Conservation (phyloP, 108 stramenopile species). For the Nannochloropsis oceanica region DNA sequence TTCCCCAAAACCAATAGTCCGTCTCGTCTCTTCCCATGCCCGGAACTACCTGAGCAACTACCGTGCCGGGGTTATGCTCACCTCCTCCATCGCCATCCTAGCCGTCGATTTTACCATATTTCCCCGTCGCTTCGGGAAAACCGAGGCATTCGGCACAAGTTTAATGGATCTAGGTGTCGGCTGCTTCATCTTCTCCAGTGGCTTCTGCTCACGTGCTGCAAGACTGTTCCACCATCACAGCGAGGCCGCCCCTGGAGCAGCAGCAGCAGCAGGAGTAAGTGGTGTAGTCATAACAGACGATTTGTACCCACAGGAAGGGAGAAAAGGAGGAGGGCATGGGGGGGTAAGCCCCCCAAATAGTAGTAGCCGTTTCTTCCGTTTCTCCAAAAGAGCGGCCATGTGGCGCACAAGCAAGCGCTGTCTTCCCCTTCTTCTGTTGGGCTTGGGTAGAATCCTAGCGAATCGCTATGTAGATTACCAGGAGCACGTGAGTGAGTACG, state of each 20-base stretch:
- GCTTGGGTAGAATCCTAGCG: neutral
- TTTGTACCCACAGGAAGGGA: neutral
- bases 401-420: neutral
- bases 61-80: neutral
- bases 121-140: conserved; percentile 81
- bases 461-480: conserved; percentile 8
- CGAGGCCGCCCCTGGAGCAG: neutral
- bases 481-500: conserved; percentile 87
- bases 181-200: conserved; percentile 58
- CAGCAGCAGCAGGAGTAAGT: neutral
- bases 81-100: conserved; percentile 46
- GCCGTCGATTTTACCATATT: conserved; percentile 80
- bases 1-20: neutral
- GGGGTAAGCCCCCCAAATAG: neutral
- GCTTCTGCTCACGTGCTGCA: neutral
- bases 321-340: neutral
- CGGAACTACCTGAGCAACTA: neutral
- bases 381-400: neutral
- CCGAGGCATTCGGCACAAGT: conserved; percentile 67
- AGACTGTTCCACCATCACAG: neutral
- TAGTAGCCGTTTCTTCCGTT: neutral
- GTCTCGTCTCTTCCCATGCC: neutral
- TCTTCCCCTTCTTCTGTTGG: neutral
- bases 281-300: neutral
- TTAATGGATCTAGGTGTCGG: conserved; percentile 93